Evolutionary conservation across 148 eudicot species (phyloP).

Genomic region (Fagopyrum tataricum): DNA sequence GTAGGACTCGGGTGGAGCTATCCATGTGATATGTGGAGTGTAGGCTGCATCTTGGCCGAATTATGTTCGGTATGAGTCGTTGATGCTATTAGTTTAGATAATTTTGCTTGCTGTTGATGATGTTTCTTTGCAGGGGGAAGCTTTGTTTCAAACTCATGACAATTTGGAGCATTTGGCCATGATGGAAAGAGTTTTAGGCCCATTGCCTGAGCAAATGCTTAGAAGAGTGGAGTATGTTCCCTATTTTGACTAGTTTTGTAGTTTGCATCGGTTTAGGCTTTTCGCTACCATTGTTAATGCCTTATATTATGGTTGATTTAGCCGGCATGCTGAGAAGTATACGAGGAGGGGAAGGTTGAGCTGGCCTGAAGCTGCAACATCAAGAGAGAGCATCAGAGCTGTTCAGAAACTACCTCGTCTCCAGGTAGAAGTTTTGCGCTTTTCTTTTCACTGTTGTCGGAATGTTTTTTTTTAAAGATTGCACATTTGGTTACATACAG

Average conservation of each 20-base stretch:
- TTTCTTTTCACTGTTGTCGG: not conserved
- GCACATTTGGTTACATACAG: constrained; percentile 18
- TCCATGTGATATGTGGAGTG: constrained; percentile 59
- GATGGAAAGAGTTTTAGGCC: constrained; percentile 65
- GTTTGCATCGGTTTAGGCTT: not conserved
- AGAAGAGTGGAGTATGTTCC: constrained; percentile 50
- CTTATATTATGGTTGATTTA: constrained; percentile 18
- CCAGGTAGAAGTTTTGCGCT: constrained; percentile 25
- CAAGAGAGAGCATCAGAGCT: constrained; percentile 13
- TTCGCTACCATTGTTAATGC: not conserved
- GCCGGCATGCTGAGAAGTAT: constrained; percentile 59
- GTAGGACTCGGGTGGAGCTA: constrained; percentile 60
- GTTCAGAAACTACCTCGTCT: constrained; percentile 23
- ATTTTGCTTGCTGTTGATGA: not conserved
- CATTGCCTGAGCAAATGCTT: constrained; percentile 51
- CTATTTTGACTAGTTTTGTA: not conserved
- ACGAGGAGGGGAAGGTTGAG: constrained; percentile 52
- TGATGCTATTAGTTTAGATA: not conserved
- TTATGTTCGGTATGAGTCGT: constrained; percentile 41
- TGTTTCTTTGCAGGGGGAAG: constrained; percentile 42
- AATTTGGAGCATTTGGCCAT: constrained; percentile 62
- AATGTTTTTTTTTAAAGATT: not conserved
- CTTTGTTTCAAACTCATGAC: constrained; percentile 61
- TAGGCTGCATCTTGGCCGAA: constrained; percentile 53
- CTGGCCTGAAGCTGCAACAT: constrained; percentile 32